Base-by-base conservation (phyloP, 2,329 filamentous ascomycete genomes). In the Beauveria asiatica region DNA sequence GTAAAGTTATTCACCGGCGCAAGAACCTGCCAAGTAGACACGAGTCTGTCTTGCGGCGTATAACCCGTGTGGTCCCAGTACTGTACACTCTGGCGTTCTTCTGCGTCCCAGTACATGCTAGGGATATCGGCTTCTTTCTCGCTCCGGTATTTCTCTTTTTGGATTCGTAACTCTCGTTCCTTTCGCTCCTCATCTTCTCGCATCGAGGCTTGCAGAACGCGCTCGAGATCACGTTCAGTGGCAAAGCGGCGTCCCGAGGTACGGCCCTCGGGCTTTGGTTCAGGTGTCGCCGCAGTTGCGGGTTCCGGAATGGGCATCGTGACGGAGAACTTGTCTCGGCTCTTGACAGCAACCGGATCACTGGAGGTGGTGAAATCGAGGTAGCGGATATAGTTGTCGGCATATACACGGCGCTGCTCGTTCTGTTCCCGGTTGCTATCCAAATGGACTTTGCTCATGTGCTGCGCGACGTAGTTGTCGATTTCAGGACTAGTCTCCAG, bases 71-170 rank as follows among this genome's bases (percentile, higher is more conserved):
- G 82, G 69, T 93, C 88, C 48, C 81, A 77, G 66, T 85, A 92
- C 52, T 80, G 76, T 21, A 78, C 78, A 57, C 80, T 78, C 44
- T 82, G 73, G 57, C 81, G 82, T 62, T 88, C 83, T 57, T 85
- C 79, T 10, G 80, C 75, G 9, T 80, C 81, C 75, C 84, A 84
- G 62, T 85, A 81, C 80, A 91, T 88, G 60, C 84, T 78, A 0
- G 89, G 89, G 52, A 93, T 84, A 4, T 81, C 78, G 0, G 90
- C 90, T 70, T 93, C 90, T 68, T 89, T 91, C 49, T 89, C 87
- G 64, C 83, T 88, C 62, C 89, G 86, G 61, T 86, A 86, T 68
- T 87, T 86, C 58, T 88, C 85, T 68, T 87, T 85, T 64, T 84
- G 82, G 39, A 83, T 82, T 57, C 82, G 77, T 50, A 79, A 73